Conservation (phyloP, 805 yeast species). For the Candida xyloterini region DNA sequence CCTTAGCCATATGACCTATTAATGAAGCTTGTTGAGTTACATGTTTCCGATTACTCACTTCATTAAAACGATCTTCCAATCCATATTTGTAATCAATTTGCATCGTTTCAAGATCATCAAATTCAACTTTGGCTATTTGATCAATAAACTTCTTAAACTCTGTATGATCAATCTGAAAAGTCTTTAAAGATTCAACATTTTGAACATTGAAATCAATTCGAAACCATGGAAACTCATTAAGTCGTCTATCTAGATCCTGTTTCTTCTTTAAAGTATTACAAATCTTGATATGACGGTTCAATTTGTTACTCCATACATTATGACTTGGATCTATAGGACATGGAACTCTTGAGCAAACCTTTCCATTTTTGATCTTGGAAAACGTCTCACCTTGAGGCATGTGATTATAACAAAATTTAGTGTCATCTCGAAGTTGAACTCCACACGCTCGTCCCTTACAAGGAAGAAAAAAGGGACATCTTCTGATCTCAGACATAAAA, state of each 20-base stretch:
- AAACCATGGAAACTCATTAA: conserved; percentile 42
- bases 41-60: conserved; percentile 64
- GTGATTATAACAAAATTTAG: conserved; percentile 64
- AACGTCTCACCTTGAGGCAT: conserved; percentile 20
- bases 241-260: conserved; percentile 36
- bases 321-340: conserved; percentile 81
- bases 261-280: conserved; percentile 48
- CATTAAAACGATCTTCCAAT: conserved; percentile 43
- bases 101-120: conserved; percentile 13
- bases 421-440: conserved; percentile 51
- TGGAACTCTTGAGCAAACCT: conserved; percentile 46
- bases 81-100: conserved; percentile 30
- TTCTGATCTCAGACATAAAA: conserved; percentile 6
- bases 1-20: conserved; percentile 58
- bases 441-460: conserved; percentile 58
- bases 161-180: conserved; percentile 15
- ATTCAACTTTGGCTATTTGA: conserved; percentile 9
- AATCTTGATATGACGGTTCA: conserved; percentile 54
- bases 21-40: conserved; percentile 79
- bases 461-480: conserved; percentile 48
- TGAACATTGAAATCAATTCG: conserved; percentile 43
- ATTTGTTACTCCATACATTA: conserved; percentile 59
- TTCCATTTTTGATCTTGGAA: conserved; percentile 25
- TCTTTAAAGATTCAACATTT: conserved; percentile 10
- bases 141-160: conserved; percentile 24